Evolutionary conservation across 2,329 filamentous ascomycete species (phyloP).

Genomic region (Helotiales sp.): DNA sequence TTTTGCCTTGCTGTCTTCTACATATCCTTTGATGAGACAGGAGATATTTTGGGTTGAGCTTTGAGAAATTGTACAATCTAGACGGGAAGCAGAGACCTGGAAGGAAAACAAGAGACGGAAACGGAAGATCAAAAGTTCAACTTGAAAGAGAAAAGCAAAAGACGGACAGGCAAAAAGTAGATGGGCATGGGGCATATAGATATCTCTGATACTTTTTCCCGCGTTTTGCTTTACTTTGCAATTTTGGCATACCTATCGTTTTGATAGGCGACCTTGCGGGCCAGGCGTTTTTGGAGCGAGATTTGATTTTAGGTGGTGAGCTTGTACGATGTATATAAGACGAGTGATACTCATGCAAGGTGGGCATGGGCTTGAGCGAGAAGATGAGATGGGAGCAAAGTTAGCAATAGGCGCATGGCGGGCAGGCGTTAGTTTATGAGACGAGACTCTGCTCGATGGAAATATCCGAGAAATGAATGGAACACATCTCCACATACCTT

Average conservation of each 20-base stretch:
- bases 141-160: constrained; percentile 9
- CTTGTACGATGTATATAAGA: constrained; percentile 10
- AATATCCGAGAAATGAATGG: not conserved
- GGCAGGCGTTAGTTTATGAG: not conserved
- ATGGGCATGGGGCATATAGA: not conserved
- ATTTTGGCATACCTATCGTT: not conserved
- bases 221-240: not conserved
- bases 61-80: constrained; percentile 17
- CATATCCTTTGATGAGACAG: constrained; percentile 2
- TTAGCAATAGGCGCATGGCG: not conserved
- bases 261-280: constrained; percentile 5
- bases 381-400: not conserved
- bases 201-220: not conserved
- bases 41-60: not conserved
- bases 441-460: not conserved
- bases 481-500: not conserved
- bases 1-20: constrained; percentile 12
- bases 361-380: not conserved
- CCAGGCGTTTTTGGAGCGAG: constrained; percentile 13
- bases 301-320: not conserved
- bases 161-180: constrained; percentile 12
- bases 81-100: not conserved
- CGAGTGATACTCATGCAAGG: not conserved
- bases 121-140: constrained; percentile 23
- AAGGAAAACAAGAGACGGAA: constrained; percentile 8